Evolutionary conservation across 345 rosid genomes (phyloP).

Genomic region (Abelmoschus esculentus): DNA sequence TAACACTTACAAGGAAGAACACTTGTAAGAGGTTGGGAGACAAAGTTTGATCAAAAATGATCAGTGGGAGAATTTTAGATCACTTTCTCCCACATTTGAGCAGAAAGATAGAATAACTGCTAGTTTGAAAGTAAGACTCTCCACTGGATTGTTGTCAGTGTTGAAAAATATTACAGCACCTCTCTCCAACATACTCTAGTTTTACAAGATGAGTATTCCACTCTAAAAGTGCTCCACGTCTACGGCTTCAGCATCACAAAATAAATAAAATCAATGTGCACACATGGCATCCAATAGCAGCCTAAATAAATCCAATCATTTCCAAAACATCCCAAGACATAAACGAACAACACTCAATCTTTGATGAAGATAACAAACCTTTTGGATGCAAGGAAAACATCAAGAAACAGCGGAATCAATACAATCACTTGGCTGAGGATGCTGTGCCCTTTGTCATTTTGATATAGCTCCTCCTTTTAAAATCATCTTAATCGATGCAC

Average conservation of each 20-base stretch:
- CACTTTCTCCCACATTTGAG: background rate
- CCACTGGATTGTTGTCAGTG: too few relatives aligned
- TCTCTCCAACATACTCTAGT: background rate
- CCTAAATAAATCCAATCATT: background rate
- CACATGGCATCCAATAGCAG: background rate
- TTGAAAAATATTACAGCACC: too few relatives aligned
- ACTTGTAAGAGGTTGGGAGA: background rate
- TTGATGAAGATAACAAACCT: conserved; percentile 33
- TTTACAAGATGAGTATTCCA: background rate
- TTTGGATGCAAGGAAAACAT: conserved; percentile 41
- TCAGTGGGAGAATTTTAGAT: background rate
- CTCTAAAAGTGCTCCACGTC: background rate
- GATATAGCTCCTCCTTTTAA: conserved; percentile 69
- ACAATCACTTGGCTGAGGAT: conserved; percentile 67
- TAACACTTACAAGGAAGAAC: too few relatives aligned
- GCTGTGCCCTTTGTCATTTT: conserved; percentile 55
- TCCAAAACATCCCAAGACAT: background rate
- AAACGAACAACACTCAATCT: background rate
- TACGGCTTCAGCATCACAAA: background rate
- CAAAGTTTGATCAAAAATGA: background rate
- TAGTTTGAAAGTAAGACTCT: too few relatives aligned
- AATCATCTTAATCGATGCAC: conserved; percentile 46
- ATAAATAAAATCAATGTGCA: background rate
- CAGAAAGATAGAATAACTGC: too few relatives aligned
- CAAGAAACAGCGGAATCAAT: conserved; percentile 53